phyloP scores from a whole-genome alignment of 208 protist species.

The Acanthamoeba quina region DNA sequence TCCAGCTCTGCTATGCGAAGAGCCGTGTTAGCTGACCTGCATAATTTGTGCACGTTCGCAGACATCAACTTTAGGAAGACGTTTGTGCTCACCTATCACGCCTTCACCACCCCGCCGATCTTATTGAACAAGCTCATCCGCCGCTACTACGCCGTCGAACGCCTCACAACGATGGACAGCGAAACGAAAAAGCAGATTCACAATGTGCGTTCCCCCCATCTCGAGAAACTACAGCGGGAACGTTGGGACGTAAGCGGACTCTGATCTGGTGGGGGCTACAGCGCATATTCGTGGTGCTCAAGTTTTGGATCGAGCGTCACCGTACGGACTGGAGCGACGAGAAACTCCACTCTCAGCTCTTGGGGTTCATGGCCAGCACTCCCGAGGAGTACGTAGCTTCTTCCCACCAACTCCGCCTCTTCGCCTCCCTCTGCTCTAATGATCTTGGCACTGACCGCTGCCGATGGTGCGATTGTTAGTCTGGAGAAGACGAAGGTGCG shows the following conservation, averaged over 20 bases:
- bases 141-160: constrained; percentile 61
- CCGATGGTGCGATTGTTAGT: neutral
- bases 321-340: neutral
- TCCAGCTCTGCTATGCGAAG: neutral
- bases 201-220: neutral
- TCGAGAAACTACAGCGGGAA: neutral
- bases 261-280: neutral
- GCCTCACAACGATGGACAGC: neutral
- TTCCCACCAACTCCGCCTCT: neutral
- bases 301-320: constrained; percentile 38
- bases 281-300: constrained; percentile 62
- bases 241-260: neutral
- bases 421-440: neutral
- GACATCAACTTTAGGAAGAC: constrained; percentile 80
- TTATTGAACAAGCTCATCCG: constrained; percentile 83
- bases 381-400: neutral
- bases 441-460: neutral
- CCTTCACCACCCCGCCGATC: constrained; percentile 83
- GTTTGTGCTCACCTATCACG: constrained; percentile 85
- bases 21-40: neutral
- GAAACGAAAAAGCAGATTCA: constrained; percentile 30
- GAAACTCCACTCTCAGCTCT: constrained; percentile 33
- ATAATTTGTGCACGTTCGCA: neutral
- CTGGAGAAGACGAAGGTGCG: neutral
- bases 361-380: neutral